Evolutionary conservation across 129 eudicot genomes (phyloP).

Genomic region (carrot (Daucus carota)): DH1_v3.0 NC_030383.2:12263501-12264000

Average conservation of each 20-base stretch:
- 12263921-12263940: conserved; percentile 51
- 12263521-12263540: neutral
- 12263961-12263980: too few relatives aligned
- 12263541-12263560: neutral
- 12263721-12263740: conserved; percentile 65
- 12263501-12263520: conserved; percentile 69
- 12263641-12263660: conserved; percentile 71
- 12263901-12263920: conserved; percentile 80
- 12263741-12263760: conserved; percentile 77
- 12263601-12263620: neutral
- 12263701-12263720: conserved; percentile 30
- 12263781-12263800: conserved; percentile 54
- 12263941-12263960: neutral
- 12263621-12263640: conserved; percentile 70
- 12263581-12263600: neutral
- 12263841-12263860: neutral
- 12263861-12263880: conserved; percentile 75
- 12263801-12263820: conserved; percentile 15
- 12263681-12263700: conserved; percentile 42
- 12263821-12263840: conserved; percentile 11
- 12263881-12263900: conserved; percentile 92
- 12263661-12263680: conserved; percentile 75
- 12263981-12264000: too few relatives aligned
- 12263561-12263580: neutral
- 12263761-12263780: conserved; percentile 75